Evolutionary conservation across 305 asterid genomes (phyloP).

Genomic region (Ilex paraguariensis): DNA sequence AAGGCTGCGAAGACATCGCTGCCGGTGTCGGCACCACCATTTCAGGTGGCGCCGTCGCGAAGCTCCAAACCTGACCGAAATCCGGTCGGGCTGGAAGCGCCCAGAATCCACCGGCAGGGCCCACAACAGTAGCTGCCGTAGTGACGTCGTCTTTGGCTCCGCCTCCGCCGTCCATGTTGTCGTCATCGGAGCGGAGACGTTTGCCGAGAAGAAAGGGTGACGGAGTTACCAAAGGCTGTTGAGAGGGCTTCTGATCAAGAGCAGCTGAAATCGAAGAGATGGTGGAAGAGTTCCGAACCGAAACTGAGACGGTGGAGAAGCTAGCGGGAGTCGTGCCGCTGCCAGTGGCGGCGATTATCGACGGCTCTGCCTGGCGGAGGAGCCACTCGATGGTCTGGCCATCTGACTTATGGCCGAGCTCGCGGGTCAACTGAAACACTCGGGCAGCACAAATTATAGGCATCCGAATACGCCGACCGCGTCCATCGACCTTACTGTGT

Average conservation of each 20-base stretch:
- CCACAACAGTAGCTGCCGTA: slow-evolving; percentile 29
- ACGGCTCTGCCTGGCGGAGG: slow-evolving; percentile 94
- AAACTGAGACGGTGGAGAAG: slow-evolving; percentile 67
- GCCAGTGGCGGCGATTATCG: slow-evolving; percentile 93
- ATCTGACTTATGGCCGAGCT: slow-evolving; percentile 94
- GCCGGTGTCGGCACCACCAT: slow-evolving; percentile 51
- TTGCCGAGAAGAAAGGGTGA: slow-evolving; percentile 90
- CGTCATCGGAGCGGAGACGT: slow-evolving; percentile 68
- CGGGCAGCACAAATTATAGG: slow-evolving; percentile 97
- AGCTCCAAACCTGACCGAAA: slow-evolving; percentile 97
- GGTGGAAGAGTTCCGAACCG: slow-evolving; percentile 31
- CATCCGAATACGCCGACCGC: slow-evolving; percentile 96
- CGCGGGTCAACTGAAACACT: slow-evolving; percentile 87
- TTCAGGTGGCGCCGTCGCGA: slow-evolving; percentile 72
- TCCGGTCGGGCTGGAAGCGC: slow-evolving; percentile 80
- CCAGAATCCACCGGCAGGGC: slow-evolving; percentile 78
- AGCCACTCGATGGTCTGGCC: slow-evolving; percentile 98
- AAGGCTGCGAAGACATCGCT: slow-evolving; percentile 34
- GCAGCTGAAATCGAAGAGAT: slow-evolving; percentile 41
- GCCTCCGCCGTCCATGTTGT: slow-evolving; percentile 21
- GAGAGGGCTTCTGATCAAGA: slow-evolving; percentile 57
- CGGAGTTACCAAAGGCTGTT: slow-evolving; percentile 42
- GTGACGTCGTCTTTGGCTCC: slow-evolving; percentile 36
- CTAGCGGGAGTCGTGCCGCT: slow-evolving; percentile 90
- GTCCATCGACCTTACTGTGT: slow-evolving; percentile 93